These are phyloP conservation scores for Clonostachys byssicola DNA, from an alignment of 2,329 filamentous ascomycete genomes.

Conservation along the genomic window DNA sequence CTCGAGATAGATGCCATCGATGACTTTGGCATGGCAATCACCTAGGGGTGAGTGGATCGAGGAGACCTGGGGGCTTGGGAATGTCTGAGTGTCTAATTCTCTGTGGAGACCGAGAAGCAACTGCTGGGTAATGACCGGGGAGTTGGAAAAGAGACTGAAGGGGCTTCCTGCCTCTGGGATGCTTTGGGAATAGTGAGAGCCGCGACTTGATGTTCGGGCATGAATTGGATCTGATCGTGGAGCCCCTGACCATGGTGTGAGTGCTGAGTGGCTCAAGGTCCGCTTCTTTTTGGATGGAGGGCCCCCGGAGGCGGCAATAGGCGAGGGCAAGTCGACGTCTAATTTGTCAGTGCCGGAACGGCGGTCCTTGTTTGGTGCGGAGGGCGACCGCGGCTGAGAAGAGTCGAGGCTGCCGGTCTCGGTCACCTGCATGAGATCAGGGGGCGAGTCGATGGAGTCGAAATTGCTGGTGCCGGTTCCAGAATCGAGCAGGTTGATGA, in stretches of 20 bases:
- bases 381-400: constrained; percentile 4
- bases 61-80: not conserved
- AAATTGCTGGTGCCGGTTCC: constrained; percentile 1
- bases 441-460: too few relatives aligned
- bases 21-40: not conserved
- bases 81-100: not conserved
- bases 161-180: not conserved
- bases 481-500: constrained; percentile 17
- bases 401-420: constrained; percentile 3
- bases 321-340: not conserved
- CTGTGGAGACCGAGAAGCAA: too few relatives aligned
- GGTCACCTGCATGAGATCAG: too few relatives aligned
- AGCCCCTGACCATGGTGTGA: too few relatives aligned
- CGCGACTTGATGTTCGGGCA: too few relatives aligned
- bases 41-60: too few relatives aligned
- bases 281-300: not conserved
- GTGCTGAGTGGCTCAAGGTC: not conserved
- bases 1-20: not conserved
- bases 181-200: too few relatives aligned
- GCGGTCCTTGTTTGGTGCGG: not conserved
- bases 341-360: not conserved
- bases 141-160: too few relatives aligned
- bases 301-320: too few relatives aligned
- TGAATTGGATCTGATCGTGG: not conserved
- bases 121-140: too few relatives aligned